phyloP scores from a whole-genome alignment of 768 basidiomycete genomes.

The Tulasnella sp. region DNA sequence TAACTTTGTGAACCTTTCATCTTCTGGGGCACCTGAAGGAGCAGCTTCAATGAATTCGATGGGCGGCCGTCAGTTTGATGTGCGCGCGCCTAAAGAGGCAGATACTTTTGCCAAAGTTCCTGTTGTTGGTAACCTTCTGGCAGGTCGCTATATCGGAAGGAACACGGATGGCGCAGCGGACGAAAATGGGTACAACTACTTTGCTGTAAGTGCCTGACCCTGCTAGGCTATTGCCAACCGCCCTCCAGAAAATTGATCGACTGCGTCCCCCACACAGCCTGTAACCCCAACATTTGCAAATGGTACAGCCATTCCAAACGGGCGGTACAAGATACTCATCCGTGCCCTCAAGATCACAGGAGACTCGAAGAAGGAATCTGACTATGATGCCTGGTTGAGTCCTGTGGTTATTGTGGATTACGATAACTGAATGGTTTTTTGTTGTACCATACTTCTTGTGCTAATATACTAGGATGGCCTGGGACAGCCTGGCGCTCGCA shows the following conservation, averaged over 20 bases:
- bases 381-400: constrained; percentile 47
- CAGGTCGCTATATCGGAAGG: not conserved
- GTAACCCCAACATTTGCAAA: not conserved
- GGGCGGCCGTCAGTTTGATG: not conserved
- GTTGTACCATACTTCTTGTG: not conserved
- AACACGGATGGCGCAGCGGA: not conserved
- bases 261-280: not conserved
- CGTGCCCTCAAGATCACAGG: constrained; percentile 44
- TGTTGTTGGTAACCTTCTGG: not conserved
- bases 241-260: not conserved
- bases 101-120: constrained; percentile 7
- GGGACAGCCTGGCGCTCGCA: too few species aligned
- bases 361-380: constrained; percentile 42
- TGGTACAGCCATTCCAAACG: constrained; percentile 13
- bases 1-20: not conserved
- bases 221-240: not conserved
- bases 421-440: not conserved
- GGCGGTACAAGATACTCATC: not conserved
- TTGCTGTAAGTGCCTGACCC: not conserved
- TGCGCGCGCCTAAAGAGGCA: not conserved
- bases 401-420: constrained; percentile 34
- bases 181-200: not conserved
- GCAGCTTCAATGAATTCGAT: not conserved
- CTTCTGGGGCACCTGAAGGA: not conserved
- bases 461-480: not conserved